Conservation (phyloP, 352 stramenopile species). For the Phytophthora cajani region DNA sequence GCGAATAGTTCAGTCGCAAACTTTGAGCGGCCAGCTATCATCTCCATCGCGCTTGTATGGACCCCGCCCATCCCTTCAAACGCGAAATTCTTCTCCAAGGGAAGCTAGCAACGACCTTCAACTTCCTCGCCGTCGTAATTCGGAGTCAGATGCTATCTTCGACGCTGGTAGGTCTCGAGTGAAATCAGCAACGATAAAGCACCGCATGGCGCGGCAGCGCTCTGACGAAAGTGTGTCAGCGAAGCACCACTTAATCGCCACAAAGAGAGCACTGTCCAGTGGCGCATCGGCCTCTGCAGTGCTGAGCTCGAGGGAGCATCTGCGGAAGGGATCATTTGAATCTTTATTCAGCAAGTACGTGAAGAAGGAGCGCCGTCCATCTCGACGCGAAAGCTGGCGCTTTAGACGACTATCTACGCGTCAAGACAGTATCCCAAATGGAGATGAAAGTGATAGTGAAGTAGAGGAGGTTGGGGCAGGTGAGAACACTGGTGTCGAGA, state of each 20-base stretch:
- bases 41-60: slow-evolving; percentile 8
- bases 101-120: not conserved
- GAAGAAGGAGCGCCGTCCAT: slow-evolving; percentile 21
- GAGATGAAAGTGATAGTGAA: slow-evolving; percentile 15
- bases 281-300: slow-evolving; percentile 26
- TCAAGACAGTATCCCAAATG: slow-evolving; percentile 20
- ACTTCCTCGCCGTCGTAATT: slow-evolving; percentile 27
- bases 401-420: slow-evolving; percentile 27
- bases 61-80: not conserved
- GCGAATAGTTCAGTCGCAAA: slow-evolving; percentile 18
- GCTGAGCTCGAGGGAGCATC: slow-evolving; percentile 19
- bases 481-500: slow-evolving; percentile 16
- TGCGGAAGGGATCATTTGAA: slow-evolving; percentile 39
- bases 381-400: slow-evolving; percentile 27
- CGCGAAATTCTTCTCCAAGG: not conserved
- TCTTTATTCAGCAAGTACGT: slow-evolving; percentile 39
- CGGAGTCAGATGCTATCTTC: slow-evolving; percentile 26
- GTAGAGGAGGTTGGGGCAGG: slow-evolving; percentile 22
- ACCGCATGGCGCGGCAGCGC: slow-evolving; percentile 16
- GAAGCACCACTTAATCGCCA: not conserved
- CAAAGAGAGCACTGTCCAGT: slow-evolving; percentile 15
- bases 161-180: not conserved
- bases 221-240: slow-evolving; percentile 16
- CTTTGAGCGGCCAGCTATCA: slow-evolving; percentile 23
- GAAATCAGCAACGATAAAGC: not conserved